Base-by-base conservation (phyloP, 176 grass and related monocot genomes). In the Stipa capillata region DNA sequence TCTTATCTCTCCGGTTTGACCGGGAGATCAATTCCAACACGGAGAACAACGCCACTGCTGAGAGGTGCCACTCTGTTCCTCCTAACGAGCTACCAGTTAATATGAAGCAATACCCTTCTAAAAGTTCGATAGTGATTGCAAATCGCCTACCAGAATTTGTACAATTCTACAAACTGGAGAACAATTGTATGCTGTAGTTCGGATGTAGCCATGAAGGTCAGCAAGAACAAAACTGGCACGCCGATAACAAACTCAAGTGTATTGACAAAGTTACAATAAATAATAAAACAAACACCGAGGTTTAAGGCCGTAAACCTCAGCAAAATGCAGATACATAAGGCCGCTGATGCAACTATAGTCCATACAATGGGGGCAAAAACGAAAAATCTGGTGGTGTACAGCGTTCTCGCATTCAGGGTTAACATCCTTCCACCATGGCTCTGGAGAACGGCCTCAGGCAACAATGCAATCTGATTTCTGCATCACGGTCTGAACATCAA, bases 211-310 rank as follows among this genome's bases (percentile, higher is more conserved):
- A 49, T 56, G 24, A 42, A 9, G 23, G 23, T 23, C 54, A 47
- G 20, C 44, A 77, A 11, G 55, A 85, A 60, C 54, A 78, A 65
- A 79, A 87, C 64, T 44, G 23, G 47, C 56, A 77, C 35, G 24
- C 35, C 14, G 27, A 62, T 72, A 56, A 6, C 54, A 17, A 49
- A 68, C 69, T 75, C 50, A 18, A 65, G 58, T 29, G 31, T 74
- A 85, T 66, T n/a, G 56, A 74, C 32, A 73, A 55, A 52, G 51
- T 76, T 83, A 79, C 83, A 86, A 67, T 65, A 86, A 89, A 44
- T 76, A 89, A 73, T 74, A 42, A 79, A 82, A 86, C 60, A 82
- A 79, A 69, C 16, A 17, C 76, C 11, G 43, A 73, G 83, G 41
- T 45, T 71, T 35, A 79, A 84, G 37, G 56, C 58, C 48, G 31